These are phyloP conservation scores for Backusella westeae DNA, from an alignment of 192 early-diverging fungal species.

Conservation along the genomic window DNA sequence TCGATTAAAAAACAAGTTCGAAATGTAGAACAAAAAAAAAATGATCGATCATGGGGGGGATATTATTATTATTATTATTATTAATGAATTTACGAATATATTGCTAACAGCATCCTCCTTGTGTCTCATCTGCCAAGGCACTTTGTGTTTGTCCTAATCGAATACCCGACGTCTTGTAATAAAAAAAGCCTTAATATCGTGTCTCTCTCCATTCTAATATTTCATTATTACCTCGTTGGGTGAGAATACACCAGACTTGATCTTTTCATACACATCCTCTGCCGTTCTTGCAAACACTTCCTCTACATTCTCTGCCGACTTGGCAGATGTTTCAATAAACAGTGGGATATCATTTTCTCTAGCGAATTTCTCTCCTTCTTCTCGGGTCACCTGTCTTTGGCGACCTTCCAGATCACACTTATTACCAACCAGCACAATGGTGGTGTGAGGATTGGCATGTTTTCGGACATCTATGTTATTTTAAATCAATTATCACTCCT, in stretches of 20 bases:
- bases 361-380: slow-evolving; percentile 90
- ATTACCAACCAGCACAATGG: slow-evolving; percentile 89
- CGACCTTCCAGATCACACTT: slow-evolving; percentile 80
- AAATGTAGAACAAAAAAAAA: background rate
- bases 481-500: background rate
- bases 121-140: slow-evolving; percentile 20
- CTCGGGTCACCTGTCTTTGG: slow-evolving; percentile 75
- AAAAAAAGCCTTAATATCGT: slow-evolving; percentile 10
- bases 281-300: slow-evolving; percentile 78
- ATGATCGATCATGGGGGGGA: background rate
- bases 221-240: slow-evolving; percentile 54
- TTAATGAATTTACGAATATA: background rate
- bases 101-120: slow-evolving; percentile 10
- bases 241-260: slow-evolving; percentile 71
- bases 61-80: background rate
- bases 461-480: slow-evolving; percentile 65
- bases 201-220: background rate
- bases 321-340: slow-evolving; percentile 91
- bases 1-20: background rate
- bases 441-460: slow-evolving; percentile 88
- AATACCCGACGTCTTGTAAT: slow-evolving; percentile 47
- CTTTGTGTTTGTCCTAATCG: slow-evolving; percentile 61
- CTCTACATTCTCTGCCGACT: slow-evolving; percentile 85
- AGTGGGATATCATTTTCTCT: slow-evolving; percentile 74
- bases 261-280: slow-evolving; percentile 79